A percentile compares a stretch with the other conserved stretches of the same genome.
Conservation (phyloP, 176 grass and related monocot genomes). For the Aegilops tauschii region DNA sequence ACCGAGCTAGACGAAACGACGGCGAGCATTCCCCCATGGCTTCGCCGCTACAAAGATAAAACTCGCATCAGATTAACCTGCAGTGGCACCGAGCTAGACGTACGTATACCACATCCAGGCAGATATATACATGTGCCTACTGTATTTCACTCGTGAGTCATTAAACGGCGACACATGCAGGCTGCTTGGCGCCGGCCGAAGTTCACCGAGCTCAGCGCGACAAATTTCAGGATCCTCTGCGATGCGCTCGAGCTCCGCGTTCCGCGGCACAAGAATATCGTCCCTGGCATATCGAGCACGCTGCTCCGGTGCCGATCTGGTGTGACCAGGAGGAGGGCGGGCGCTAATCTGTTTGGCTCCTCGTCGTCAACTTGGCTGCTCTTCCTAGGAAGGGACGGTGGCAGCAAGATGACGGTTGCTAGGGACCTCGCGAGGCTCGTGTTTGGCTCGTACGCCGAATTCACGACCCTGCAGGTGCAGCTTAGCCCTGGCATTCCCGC, state of each 20-base stretch:
- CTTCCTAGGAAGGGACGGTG: constrained; percentile 49
- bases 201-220: constrained; percentile 71
- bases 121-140: background rate
- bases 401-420: constrained; percentile 47
- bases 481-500: background rate
- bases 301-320: constrained; percentile 59
- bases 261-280: constrained; percentile 33
- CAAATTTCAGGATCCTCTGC: constrained; percentile 65
- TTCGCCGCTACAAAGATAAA: background rate
- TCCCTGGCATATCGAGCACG: background rate
- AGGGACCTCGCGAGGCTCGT: constrained; percentile 64
- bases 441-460: constrained; percentile 49
- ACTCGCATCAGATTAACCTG: background rate
- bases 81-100: background rate
- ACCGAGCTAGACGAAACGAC: background rate
- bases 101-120: background rate
- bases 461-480: background rate
- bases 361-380: constrained; percentile 57
- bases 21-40: background rate
- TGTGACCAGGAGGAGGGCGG: constrained; percentile 1
- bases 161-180: background rate
- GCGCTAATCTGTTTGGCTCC: background rate
- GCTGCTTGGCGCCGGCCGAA: constrained; percentile 1
- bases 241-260: constrained; percentile 42
- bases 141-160: background rate